Base-by-base conservation (phyloP, 768 basidiomycete species). In the Mycena alexandri region DNA sequence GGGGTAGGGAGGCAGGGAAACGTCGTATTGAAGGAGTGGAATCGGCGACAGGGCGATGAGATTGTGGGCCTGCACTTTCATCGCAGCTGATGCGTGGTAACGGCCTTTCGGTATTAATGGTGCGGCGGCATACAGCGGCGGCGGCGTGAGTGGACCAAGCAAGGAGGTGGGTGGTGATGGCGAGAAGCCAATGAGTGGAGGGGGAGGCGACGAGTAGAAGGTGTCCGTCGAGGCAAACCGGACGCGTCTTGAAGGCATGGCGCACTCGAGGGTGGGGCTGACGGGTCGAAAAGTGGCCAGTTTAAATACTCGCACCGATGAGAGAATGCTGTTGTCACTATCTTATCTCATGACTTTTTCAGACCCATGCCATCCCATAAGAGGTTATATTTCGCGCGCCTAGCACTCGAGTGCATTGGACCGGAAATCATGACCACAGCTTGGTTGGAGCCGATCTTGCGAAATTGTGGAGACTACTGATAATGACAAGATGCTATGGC, bases 31-130 rank as follows among this genome's bases (percentile, higher is more conserved):
- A 59, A 59, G 57, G 57, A 59, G 57, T 47, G 57, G 57, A 59
- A 59, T 47, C 44, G 29, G 44, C 57, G 57, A 59, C 57, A 47
- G 57, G 57, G 57, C 44, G 57, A 59, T 59, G 57, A 59, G 57
- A 59, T 59, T 47, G 57, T 59, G 58, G 58, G 47, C 58, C 58
- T 60, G 58, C 58, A 50, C 58, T 50, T 60, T 60, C 58, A 60
- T 60, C 47, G 58, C 34, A 60, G 58, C 21, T 47, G 58, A 24
- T 22, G 58, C 46, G 58, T 47, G 34, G 58, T 60, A 38, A 47
- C 36, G 47, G 58, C 25, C 58, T 60, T 60, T 60, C 47, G 58
- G 46, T 38, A 47, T 60, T 50, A 60, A 60, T 60, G 58, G 58
- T 60, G 58, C 57, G 44, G 57, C 58, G 46, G 46, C 58, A 60